Conservation (phyloP, 2,329 filamentous ascomycete species). For the Fusarium keratoplasticum region DNA sequence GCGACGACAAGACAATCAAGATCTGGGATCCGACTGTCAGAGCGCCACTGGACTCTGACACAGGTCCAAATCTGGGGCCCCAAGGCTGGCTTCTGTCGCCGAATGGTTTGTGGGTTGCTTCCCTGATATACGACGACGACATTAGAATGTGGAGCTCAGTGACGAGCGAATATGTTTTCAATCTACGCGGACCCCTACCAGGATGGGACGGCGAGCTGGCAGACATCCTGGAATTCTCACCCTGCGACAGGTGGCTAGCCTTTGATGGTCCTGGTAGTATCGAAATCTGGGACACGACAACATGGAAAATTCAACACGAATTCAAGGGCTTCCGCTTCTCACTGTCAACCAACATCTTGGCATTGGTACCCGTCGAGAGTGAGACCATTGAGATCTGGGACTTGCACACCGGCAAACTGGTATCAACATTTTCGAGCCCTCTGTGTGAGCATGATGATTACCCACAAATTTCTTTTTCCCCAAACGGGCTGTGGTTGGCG, state of each 20-base stretch:
- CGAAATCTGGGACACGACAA: neutral
- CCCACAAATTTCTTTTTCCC: neutral
- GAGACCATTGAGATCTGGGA: neutral
- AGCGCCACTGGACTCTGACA: too few species aligned
- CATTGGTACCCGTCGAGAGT: neutral
- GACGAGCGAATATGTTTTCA: neutral
- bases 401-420: neutral
- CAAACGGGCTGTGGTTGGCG: neutral
- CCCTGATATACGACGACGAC: accelerated
- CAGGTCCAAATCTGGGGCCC: accelerated
- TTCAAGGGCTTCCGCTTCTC: neutral
- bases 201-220: neutral
- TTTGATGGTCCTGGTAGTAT: neutral
- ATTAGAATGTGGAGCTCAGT: neutral
- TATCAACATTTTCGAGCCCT: neutral
- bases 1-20: neutral
- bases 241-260: neutral
- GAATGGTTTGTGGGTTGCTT: neutral
- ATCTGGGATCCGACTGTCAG: neutral
- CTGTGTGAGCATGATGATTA: neutral
- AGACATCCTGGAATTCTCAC: neutral
- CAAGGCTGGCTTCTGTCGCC: neutral
- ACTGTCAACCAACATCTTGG: neutral
- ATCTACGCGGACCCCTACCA: too few species aligned
- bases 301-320: neutral